phyloP scores from a whole-genome alignment of 305 asterid species.

The Fraxinus xanthoxyloides region DNA sequence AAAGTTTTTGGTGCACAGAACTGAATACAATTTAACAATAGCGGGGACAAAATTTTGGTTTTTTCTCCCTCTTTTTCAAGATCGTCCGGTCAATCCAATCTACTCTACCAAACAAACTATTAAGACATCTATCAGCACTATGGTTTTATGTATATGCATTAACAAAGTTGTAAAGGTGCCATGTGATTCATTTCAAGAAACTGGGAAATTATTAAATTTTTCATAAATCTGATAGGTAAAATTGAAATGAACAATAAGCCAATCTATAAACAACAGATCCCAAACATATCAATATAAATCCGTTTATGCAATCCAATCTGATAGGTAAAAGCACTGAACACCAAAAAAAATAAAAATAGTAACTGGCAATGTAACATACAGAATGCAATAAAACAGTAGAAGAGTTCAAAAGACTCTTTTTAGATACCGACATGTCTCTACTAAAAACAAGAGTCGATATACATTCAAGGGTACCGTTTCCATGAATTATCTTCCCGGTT shows the following conservation, averaged over 20 bases:
- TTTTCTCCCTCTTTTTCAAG: background rate
- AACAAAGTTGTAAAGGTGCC: background rate
- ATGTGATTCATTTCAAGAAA: too few species aligned
- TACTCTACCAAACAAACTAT: too few species aligned
- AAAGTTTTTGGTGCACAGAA: background rate
- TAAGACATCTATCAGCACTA: background rate
- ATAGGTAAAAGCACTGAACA: background rate
- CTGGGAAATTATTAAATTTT: too few species aligned
- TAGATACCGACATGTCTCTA: background rate
- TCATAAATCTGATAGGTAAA: too few species aligned
- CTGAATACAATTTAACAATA: background rate
- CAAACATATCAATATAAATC: background rate
- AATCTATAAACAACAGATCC: background rate
- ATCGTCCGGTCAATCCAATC: background rate
- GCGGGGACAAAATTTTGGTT: background rate
- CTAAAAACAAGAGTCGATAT: background rate
- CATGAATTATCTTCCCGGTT: constrained; percentile 15
- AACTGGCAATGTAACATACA: background rate
- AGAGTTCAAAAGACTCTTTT: background rate
- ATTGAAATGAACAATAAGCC: background rate
- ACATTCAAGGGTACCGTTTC: constrained; percentile 18
- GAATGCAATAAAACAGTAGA: background rate
- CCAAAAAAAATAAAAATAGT: background rate
- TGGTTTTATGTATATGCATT: background rate
- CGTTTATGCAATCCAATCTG: background rate